Evolutionary conservation across 1,139 yeast genomes (phyloP).

Genomic region (Magnusiomyces tetraspermus): DNA sequence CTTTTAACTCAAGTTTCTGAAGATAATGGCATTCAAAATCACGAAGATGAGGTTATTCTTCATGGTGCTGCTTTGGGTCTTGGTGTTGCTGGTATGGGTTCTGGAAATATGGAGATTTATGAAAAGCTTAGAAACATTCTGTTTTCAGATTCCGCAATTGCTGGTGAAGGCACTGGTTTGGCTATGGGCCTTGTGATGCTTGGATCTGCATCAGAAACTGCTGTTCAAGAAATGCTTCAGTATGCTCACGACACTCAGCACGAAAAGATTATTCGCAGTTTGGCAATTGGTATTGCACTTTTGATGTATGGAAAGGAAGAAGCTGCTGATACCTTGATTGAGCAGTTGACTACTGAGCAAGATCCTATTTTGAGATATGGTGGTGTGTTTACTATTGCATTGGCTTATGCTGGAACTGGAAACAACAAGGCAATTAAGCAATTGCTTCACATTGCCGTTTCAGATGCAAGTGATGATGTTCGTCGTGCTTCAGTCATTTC

Average conservation of each 20-base stretch:
- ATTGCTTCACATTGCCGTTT: constrained; percentile 84
- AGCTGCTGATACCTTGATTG: constrained; percentile 65
- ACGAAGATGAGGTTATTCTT: constrained; percentile 74
- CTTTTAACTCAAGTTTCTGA: constrained; percentile 67
- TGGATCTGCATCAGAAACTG: constrained; percentile 75
- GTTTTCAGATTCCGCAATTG: constrained; percentile 83
- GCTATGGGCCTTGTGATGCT: constrained; percentile 95
- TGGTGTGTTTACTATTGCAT: constrained; percentile 86
- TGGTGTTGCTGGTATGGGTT: constrained; percentile 97
- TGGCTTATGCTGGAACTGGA: constrained; percentile 96
- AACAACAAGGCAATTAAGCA: constrained; percentile 78
- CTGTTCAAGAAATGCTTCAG: constrained; percentile 72
- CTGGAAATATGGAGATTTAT: constrained; percentile 62
- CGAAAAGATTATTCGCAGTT: constrained; percentile 86
- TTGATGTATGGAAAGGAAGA: constrained; percentile 81
- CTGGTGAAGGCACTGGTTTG: constrained; percentile 95
- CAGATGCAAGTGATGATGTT: constrained; percentile 94
- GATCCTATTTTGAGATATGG: constrained; percentile 87
- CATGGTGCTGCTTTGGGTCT: constrained; percentile 96
- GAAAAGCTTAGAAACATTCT: constrained; percentile 79
- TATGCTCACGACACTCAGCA: constrained; percentile 96
- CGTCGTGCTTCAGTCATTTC: constrained; percentile 93
- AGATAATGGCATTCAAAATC: constrained; percentile 42
- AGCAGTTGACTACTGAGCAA: constrained; percentile 60
- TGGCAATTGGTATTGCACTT: constrained; percentile 82